Conservation (phyloP, 805 yeast genomes). For the Debaryomyces maramus region DNA sequence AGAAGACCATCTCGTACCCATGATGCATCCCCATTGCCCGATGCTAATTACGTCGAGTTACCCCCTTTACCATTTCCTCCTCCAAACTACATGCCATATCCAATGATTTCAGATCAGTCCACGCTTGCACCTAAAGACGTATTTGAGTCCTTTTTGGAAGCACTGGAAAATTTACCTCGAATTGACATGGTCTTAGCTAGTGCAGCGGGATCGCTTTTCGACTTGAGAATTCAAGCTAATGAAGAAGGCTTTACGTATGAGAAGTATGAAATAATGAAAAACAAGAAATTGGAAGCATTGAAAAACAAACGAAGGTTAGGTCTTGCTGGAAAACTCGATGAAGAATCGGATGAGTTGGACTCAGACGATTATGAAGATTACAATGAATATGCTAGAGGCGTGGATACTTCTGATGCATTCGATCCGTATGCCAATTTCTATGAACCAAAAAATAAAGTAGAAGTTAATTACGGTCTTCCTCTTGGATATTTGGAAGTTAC, state of each 20-base stretch:
- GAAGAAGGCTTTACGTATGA: slow-evolving; percentile 31
- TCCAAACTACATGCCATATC: slow-evolving; percentile 45
- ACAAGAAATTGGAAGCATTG: neutral
- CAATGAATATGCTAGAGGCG: slow-evolving; percentile 20
- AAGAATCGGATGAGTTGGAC: neutral
- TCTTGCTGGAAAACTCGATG: slow-evolving; percentile 1
- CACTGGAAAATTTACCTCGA: slow-evolving; percentile 36
- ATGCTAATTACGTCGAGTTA: slow-evolving; percentile 15
- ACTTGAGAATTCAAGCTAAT: slow-evolving; percentile 32
- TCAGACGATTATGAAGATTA: slow-evolving; percentile 23
- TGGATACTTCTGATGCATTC: slow-evolving; percentile 21
- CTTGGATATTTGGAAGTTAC: slow-evolving; percentile 5
- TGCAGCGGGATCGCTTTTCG: slow-evolving; percentile 46
- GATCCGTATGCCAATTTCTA: slow-evolving; percentile 16
- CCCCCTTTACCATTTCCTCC: slow-evolving; percentile 50
- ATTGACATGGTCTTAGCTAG: slow-evolving; percentile 47
- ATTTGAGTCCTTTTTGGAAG: slow-evolving; percentile 35
- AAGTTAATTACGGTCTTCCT: slow-evolving; percentile 5
- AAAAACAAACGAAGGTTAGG: slow-evolving; percentile 1
- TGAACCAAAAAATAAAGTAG: slow-evolving; percentile 2
- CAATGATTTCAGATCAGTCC: slow-evolving; percentile 36
- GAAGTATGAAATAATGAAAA: slow-evolving; percentile 13
- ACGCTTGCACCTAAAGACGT: slow-evolving; percentile 37
- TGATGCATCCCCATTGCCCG: neutral
- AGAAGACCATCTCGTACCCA: neutral